Base-by-base conservation (phyloP, 2,329 filamentous ascomycete species). In the Xylariaceae sp. region DNA sequence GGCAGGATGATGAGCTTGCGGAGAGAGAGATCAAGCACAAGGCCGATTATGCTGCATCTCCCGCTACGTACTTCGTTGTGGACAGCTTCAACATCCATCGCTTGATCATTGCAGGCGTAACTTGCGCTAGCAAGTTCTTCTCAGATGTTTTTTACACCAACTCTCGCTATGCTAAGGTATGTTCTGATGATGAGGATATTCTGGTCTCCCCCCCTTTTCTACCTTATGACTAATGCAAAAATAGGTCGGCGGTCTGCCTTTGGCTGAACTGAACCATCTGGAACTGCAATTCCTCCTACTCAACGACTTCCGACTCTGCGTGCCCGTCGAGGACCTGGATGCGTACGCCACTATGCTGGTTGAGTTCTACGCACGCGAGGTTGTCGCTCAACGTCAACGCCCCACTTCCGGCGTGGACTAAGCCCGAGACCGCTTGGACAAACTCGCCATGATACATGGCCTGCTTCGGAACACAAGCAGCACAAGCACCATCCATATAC, bases 71-170 rank as follows among this genome's bases (percentile, higher is more conserved):
- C 61, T 97, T 99, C 72, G 93, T 97, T 47, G 94, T 97, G 9
- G 94, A 99, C 76, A 97, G 94, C 76, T 99, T 94, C 78, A 99
- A 99, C 76, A 97, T 99, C 64, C 94, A 99, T 73, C 87, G 94
- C 57, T 80, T 99, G 57, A 92, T 97, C 57, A 99, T 99, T 72
- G 91, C 94, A 1, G 94, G 93, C 42, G 94, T 99, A 50, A 99
- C 94, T 2, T 97, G 94, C 75, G 92, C 94, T 4, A 97, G 93
- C 83, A 99, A 99, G 75, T 99, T 97, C 81, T 99, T 99, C 76
- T 97, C 93, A 4, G 85, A 99, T 76, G 93, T 97, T 47, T 99
- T 99, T 70, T 99, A 97, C 73, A 99, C 94, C 8, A 99, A 99
- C 75, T 97, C 94, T 57, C 85, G 94, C 86, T 99, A 99, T 74